Conservation (phyloP, 83 land plant species). For the Picea engelmannii region DNA sequence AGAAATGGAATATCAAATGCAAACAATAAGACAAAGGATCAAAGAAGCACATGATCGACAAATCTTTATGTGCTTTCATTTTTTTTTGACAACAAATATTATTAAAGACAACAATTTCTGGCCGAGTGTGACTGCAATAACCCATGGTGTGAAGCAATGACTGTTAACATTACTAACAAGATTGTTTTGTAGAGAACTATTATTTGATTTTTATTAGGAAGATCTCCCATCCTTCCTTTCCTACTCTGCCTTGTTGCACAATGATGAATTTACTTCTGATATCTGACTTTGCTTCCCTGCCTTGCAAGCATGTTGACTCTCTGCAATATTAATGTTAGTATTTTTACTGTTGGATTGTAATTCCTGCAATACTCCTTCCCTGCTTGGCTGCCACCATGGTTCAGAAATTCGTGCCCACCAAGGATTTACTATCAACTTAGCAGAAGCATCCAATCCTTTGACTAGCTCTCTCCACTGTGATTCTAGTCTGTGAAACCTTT, state of each 20-base stretch:
- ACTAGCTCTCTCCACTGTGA: neutral
- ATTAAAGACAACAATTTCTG: too few relatives aligned
- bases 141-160: neutral
- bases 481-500: neutral
- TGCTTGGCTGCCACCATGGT: neutral
- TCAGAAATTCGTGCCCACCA: neutral
- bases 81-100: too few relatives aligned
- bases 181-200: neutral
- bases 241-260: neutral
- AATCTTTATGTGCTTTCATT: too few relatives aligned
- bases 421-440: neutral
- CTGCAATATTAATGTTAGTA: too few relatives aligned
- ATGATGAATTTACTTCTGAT: neutral
- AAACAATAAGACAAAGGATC: too few relatives aligned
- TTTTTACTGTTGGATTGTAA: too few relatives aligned
- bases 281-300: neutral
- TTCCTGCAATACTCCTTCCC: neutral
- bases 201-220: neutral
- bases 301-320: neutral
- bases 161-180: neutral
- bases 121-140: neutral
- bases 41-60: too few relatives aligned
- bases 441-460: neutral
- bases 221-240: neutral
- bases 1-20: too few relatives aligned